These are phyloP conservation scores for Phyllostachys edulis DNA, from an alignment of 176 grass and related monocot species.

Conservation along the genomic window DNA sequence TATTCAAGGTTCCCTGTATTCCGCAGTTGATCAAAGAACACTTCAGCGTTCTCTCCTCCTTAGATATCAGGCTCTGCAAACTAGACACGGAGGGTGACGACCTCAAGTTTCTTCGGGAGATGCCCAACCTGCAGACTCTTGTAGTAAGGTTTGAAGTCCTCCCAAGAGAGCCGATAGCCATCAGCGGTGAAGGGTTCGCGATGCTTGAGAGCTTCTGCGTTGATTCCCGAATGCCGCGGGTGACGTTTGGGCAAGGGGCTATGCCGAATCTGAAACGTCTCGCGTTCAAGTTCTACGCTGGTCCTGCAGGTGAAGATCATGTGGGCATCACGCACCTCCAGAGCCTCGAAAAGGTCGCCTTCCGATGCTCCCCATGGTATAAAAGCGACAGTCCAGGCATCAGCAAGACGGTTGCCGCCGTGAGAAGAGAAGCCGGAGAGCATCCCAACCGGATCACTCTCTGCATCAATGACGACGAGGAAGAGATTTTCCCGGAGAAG, in stretches of 20 bases:
- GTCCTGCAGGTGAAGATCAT: not conserved
- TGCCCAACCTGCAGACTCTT: not conserved
- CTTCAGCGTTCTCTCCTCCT: not conserved
- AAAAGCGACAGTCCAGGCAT: not conserved
- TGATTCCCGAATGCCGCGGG: not conserved
- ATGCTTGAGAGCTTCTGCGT: not conserved
- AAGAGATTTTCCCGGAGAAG: not conserved
- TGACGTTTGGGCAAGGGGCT: not conserved
- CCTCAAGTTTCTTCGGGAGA: not conserved
- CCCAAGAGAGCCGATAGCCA: not conserved
- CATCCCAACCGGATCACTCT: not conserved
- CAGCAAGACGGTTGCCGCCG: not conserved
- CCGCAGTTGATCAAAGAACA: not conserved
- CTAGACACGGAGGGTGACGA: not conserved
- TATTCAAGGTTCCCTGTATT: not conserved
- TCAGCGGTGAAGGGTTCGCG: not conserved
- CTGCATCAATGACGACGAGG: not conserved
- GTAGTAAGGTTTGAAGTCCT: not conserved
- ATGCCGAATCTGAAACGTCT: not conserved
- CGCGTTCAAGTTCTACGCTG: slow-evolving; percentile 18
- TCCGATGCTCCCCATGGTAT: not conserved
- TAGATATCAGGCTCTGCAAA: slow-evolving; percentile 11
- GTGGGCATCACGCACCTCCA: not conserved
- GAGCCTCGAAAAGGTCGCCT: not conserved
- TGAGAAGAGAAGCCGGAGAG: not conserved